Base-by-base conservation (phyloP, 129 eudicot genomes). In the Flaveria ramosissima region DNA sequence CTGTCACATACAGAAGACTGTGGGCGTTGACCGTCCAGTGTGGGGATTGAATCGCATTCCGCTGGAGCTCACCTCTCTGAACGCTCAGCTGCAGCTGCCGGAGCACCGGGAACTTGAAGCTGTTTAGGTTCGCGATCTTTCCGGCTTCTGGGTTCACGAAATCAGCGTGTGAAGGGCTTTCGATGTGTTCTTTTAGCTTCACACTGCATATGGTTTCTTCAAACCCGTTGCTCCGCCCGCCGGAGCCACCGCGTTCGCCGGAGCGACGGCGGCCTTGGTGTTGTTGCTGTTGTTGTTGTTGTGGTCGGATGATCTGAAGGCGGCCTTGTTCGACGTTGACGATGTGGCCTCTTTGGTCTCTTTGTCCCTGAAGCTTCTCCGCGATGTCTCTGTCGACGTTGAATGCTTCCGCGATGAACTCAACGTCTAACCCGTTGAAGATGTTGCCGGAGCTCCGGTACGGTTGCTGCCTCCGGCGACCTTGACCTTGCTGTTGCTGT, bases 151-250 rank as follows among this genome's bases (percentile, higher is more conserved):
- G 93, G 86, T 83, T 86, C 42, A 70, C 84, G n/a, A 90, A 64
- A 48, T 90, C 96, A 0, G 85, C 85, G 1, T 83, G 79, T 4
- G 83, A 24, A 8, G 96, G 96, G 64, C 76, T 70, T 9, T 84
- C 85, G 56, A 90, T 71, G 86, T 88, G 88, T 80, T 80, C 81
- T 13, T 23, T 78, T 7, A 85, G 10, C 80, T 79, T 78, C 32
- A 84, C 62, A 2, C 83, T 79, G 89, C 97, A 91, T 23, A 89
- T 53, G 41, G 97, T 86, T 77, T 91, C 95, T 57, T 89, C 91
- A 1, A 88, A 19, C 16, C 89, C 91, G 61, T 89, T 89, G 2
- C 75, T 43, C 20, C 16, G 20, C 17, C 60, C 68, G 14, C 55
- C 45, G 24, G 42, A 15, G 3, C 61, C 74, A 1, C 12, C 74